phyloP scores from a whole-genome alignment of 1,139 yeast species.

The Suhomyces chickasaworum region DNA sequence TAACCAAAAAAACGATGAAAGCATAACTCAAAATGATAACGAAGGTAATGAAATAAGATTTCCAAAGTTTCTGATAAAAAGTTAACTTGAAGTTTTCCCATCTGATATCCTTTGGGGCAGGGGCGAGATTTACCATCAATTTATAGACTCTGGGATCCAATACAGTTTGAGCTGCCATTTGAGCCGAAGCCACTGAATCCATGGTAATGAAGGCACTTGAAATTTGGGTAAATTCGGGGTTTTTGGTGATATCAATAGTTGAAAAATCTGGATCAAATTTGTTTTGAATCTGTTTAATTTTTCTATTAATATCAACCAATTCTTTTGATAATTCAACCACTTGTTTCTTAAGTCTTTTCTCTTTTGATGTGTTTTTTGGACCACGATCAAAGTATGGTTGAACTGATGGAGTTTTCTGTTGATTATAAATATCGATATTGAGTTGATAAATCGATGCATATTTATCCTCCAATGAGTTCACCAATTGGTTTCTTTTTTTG shows the following conservation, averaged over 20 bases:
- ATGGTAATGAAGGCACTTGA: conserved; percentile 79
- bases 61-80: conserved; percentile 53
- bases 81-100: conserved; percentile 74
- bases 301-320: conserved; percentile 29
- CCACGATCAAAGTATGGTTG: conserved; percentile 9
- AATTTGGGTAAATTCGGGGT: conserved; percentile 40
- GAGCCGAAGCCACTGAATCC: conserved; percentile 85
- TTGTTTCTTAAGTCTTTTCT: conserved; percentile 13
- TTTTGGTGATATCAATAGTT: conserved; percentile 29
- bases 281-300: conserved; percentile 34
- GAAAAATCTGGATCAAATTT: conserved; percentile 31
- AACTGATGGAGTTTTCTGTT: conserved; percentile 33
- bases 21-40: conserved; percentile 64
- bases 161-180: conserved; percentile 84
- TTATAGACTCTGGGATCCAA: conserved; percentile 76
- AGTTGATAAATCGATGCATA: conserved; percentile 51
- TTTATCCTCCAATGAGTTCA: conserved; percentile 45
- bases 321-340: conserved; percentile 25
- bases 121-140: conserved; percentile 69
- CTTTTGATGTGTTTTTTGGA: conserved; percentile 4
- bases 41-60: conserved; percentile 61
- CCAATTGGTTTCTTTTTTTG: conserved; percentile 32
- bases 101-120: conserved; percentile 78
- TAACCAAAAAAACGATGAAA: conserved; percentile 68
- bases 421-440: conserved; percentile 43